Conservation (phyloP, 352 stramenopile species). For the Paralagenidium karlingii region DNA sequence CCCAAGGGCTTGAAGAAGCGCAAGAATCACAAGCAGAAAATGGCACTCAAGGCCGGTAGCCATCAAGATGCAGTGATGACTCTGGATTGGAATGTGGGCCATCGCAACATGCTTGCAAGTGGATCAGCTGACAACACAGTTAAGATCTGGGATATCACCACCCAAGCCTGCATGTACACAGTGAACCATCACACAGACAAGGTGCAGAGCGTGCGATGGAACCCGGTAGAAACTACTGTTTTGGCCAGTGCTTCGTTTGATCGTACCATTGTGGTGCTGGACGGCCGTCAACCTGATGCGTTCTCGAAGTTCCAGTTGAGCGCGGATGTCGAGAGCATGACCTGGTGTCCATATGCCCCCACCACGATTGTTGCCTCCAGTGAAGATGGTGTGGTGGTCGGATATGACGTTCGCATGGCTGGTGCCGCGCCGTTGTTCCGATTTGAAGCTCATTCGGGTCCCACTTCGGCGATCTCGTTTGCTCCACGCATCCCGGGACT, state of each 20-base stretch:
- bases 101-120: constrained; percentile 96
- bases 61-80: constrained; percentile 97
- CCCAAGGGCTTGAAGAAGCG: constrained; percentile 45
- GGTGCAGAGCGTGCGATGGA: constrained; percentile 95
- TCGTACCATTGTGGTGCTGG: constrained; percentile 87
- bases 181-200: constrained; percentile 98
- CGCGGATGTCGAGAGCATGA: constrained; percentile 84
- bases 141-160: constrained; percentile 93
- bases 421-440: constrained; percentile 86
- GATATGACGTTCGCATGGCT: constrained; percentile 94
- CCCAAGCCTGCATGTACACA: constrained; percentile 89
- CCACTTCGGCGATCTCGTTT: constrained; percentile 80
- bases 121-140: constrained; percentile 96
- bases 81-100: constrained; percentile 95
- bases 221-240: constrained; percentile 93
- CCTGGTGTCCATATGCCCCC: constrained; percentile 89
- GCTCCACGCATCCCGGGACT: constrained; percentile 83
- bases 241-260: constrained; percentile 94
- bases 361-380: constrained; percentile 88
- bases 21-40: constrained; percentile 56
- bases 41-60: constrained; percentile 83
- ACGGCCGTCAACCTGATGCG: constrained; percentile 78
- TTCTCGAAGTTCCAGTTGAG: constrained; percentile 75
- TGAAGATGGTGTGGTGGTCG: constrained; percentile 91
- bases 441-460: constrained; percentile 85